A percentile compares a stretch with the other conserved stretches of the same genome.
Evolutionary conservation across 305 asterid species (phyloP).

Genomic region (Stenogyne calaminthoides): DNA sequence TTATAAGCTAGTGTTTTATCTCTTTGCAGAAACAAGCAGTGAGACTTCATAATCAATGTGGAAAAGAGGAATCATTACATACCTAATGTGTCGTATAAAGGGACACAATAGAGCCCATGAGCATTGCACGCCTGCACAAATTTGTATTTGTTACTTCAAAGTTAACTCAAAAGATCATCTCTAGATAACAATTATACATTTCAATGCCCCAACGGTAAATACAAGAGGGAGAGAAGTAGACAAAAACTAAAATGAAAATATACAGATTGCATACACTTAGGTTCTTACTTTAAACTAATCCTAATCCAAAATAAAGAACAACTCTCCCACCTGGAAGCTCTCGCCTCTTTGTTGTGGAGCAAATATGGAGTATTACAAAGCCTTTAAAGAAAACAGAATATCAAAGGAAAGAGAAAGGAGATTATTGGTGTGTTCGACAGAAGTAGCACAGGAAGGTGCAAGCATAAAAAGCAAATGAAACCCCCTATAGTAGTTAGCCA

Average conservation of each 20-base stretch:
- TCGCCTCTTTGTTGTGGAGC: constrained; percentile 15
- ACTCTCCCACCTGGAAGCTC: constrained; percentile 22
- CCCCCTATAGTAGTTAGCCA: background rate
- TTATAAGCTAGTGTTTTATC: constrained; percentile 21
- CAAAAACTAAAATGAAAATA: background rate
- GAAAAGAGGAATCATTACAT: constrained; percentile 32
- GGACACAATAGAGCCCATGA: constrained; percentile 94
- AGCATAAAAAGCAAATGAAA: constrained; percentile 10
- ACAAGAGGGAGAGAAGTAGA: background rate
- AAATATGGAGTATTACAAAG: constrained; percentile 6
- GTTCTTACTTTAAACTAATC: constrained; percentile 5
- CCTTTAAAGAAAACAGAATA: constrained; percentile 26
- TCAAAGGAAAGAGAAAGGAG: constrained; percentile 4
- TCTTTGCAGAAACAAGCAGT: constrained; percentile 21
- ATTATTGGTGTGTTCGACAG: background rate
- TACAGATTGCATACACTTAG: background rate
- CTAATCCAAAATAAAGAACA: background rate
- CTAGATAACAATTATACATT: constrained; percentile 18
- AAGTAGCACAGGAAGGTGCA: constrained; percentile 15
- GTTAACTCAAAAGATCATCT: constrained; percentile 17
- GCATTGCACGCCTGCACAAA: constrained; percentile 95
- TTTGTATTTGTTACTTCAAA: constrained; percentile 33
- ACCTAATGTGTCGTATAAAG: constrained; percentile 95
- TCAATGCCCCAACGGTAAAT: constrained; percentile 13
- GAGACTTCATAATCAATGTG: constrained; percentile 16